These are phyloP conservation scores for Diutina catenulata DNA, from an alignment of 1,139 yeast species.

Conservation along the genomic window DNA sequence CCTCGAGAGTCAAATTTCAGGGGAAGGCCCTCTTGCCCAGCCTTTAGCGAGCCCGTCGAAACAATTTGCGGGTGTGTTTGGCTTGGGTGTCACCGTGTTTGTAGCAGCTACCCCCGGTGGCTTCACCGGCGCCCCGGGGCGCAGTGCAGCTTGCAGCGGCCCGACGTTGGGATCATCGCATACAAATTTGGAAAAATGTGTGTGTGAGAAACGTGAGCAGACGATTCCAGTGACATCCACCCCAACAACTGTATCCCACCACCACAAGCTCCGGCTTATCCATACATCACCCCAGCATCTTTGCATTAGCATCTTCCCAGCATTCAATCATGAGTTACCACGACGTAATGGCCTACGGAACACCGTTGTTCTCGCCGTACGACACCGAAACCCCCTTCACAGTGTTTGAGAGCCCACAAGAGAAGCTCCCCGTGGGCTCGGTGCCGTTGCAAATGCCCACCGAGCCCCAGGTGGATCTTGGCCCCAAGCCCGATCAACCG, in stretches of 20 bases:
- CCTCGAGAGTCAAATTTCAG: no score
- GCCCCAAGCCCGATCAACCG: slow-evolving; percentile 6
- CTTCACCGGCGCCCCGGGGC: no score
- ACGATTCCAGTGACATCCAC: neutral
- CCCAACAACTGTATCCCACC: neutral
- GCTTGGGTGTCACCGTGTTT: no score
- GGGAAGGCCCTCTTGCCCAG: no score
- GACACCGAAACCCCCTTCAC: slow-evolving; percentile 2
- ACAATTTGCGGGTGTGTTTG: no score
- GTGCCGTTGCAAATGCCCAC: slow-evolving; percentile 8
- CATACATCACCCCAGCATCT: no score
- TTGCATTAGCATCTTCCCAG: neutral
- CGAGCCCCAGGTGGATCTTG: slow-evolving; percentile 10
- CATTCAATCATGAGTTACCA: neutral
- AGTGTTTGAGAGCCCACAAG: slow-evolving; percentile 1
- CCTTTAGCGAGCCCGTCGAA: no score
- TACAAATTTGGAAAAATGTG: neutral
- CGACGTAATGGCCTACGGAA: neutral
- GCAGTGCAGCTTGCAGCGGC: no score
- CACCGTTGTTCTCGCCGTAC: neutral
- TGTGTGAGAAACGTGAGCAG: no score
- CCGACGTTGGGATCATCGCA: no score
- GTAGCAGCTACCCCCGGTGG: no score
- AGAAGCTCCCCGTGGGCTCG: slow-evolving; percentile 8
- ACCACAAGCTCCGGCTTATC: neutral